Percentiles rank a stretch among this genome's conserved stretches.
Evolutionary conservation across 768 basidiomycete genomes (phyloP).

Genomic region (Termitomyces sp.): DNA sequence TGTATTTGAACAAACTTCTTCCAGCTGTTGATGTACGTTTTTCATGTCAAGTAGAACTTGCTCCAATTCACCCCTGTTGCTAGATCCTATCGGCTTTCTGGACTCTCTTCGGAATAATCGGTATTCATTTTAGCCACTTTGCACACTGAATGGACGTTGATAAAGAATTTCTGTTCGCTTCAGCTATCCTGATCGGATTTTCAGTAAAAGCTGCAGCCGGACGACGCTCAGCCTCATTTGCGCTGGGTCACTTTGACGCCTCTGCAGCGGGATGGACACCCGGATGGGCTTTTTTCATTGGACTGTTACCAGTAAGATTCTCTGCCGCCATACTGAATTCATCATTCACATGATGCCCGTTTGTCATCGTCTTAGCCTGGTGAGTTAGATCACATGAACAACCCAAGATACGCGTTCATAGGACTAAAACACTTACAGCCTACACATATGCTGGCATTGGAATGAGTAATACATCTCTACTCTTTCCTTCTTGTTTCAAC

Average conservation of each 20-base stretch:
- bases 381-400: constrained; percentile 8
- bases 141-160: neutral
- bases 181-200: constrained; percentile 52
- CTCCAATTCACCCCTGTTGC: neutral
- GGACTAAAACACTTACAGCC: constrained; percentile 18
- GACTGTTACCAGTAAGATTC: constrained; percentile 46
- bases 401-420: neutral
- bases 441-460: constrained; percentile 58
- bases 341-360: constrained; percentile 2
- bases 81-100: constrained; percentile 57
- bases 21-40: constrained; percentile 42
- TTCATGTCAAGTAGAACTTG: neutral
- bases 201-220: constrained; percentile 55
- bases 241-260: constrained; percentile 53
- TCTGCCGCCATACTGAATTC: neutral
- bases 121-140: constrained; percentile 19
- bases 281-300: constrained; percentile 68
- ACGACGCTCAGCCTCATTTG: constrained; percentile 49
- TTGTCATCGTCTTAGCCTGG: constrained; percentile 23
- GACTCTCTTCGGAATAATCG: constrained; percentile 54
- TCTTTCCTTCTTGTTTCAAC: neutral
- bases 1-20: constrained; percentile 50
- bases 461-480: constrained; percentile 39
- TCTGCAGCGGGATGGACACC: constrained; percentile 64
- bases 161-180: neutral